Conservation (phyloP, 2,329 filamentous ascomycete species). For the Fusarium staphyleae region DNA sequence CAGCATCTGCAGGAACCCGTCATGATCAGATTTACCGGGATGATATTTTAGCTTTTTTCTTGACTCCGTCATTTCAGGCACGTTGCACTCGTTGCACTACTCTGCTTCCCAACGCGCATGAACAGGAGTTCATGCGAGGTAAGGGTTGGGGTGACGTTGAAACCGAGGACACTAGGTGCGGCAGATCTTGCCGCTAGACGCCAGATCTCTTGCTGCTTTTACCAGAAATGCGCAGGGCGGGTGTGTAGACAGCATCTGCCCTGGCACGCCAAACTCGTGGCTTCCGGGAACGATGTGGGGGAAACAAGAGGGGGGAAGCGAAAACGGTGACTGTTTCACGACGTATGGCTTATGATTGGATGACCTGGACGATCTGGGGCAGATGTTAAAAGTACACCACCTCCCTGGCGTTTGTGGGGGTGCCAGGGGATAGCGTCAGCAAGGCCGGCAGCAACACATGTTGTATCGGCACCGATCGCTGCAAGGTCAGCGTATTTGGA, state of each 20-base stretch:
- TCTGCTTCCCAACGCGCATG: conserved; percentile 30
- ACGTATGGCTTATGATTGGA: conserved; percentile 65
- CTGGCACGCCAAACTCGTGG: conserved; percentile 39
- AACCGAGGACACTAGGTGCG: conserved; percentile 42
- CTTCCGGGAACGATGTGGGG: conserved; percentile 39
- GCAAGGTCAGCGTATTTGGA: conserved; percentile 29
- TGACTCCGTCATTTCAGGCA: conserved; percentile 22
- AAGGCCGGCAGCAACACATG: conserved; percentile 32
- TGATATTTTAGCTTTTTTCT: conserved; percentile 27
- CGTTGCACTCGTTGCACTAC: conserved; percentile 29
- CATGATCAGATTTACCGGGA: conserved; percentile 23
- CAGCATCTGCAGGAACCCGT: conserved; percentile 33
- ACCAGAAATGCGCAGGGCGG: conserved; percentile 35
- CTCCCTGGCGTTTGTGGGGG: conserved; percentile 42
- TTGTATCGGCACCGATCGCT: conserved; percentile 34
- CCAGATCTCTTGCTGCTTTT: conserved; percentile 54
- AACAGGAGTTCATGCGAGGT: conserved; percentile 37
- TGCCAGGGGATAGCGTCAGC: conserved; percentile 34
- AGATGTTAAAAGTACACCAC: conserved; percentile 56
- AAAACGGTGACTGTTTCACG: conserved; percentile 52
- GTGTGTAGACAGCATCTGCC: conserved; percentile 38
- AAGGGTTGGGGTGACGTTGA: conserved; percentile 41
- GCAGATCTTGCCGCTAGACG: conserved; percentile 48
- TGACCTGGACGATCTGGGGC: conserved; percentile 44
- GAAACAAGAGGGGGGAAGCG: conserved; percentile 18